Conservation (phyloP, 2,329 filamentous ascomycete genomes). For the Diaporthe nobilis region DNA sequence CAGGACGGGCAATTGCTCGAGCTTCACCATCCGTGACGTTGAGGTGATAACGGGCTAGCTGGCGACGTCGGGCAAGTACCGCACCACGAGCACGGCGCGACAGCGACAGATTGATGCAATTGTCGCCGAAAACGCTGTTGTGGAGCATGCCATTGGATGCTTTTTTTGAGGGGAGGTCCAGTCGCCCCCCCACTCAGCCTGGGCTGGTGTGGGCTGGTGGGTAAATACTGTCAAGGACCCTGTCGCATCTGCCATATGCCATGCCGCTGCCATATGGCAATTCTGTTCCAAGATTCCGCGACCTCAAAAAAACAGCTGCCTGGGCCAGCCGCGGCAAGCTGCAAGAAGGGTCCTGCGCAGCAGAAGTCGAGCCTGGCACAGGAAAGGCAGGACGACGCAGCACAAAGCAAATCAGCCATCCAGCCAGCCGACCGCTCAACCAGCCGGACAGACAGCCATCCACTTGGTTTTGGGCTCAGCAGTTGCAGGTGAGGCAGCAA, state of each 20-base stretch:
- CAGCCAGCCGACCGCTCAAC: slow-evolving; percentile 10
- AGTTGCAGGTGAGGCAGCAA: not conserved
- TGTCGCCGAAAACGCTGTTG: slow-evolving; percentile 34
- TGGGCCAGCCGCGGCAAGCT: slow-evolving; percentile 28
- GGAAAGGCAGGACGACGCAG: not conserved
- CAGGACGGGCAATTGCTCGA: slow-evolving; percentile 30
- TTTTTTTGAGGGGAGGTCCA: slow-evolving; percentile 20
- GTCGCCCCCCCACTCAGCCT: slow-evolving; percentile 33
- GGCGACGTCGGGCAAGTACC: slow-evolving; percentile 37
- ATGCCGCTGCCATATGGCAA: slow-evolving; percentile 37
- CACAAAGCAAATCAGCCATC: slow-evolving; percentile 37
- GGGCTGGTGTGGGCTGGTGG: slow-evolving; percentile 31
- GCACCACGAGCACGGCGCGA: slow-evolving; percentile 31
- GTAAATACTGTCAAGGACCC: slow-evolving; percentile 31
- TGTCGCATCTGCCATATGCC: slow-evolving; percentile 35
- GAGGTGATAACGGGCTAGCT: slow-evolving; percentile 36
- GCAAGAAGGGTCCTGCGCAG: slow-evolving; percentile 24
- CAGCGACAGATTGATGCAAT: slow-evolving; percentile 36
- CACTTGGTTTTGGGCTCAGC: slow-evolving; percentile 21
- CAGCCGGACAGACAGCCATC: slow-evolving; percentile 28
- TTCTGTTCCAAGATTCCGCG: slow-evolving; percentile 26
- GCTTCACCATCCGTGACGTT: slow-evolving; percentile 33
- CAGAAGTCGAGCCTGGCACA: not conserved
- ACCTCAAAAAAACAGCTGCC: not conserved
- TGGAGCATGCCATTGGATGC: slow-evolving; percentile 27